These are phyloP conservation scores for Arxiozyma bovina DNA, from an alignment of 1,139 yeast species.

Conservation along the genomic window DNA sequence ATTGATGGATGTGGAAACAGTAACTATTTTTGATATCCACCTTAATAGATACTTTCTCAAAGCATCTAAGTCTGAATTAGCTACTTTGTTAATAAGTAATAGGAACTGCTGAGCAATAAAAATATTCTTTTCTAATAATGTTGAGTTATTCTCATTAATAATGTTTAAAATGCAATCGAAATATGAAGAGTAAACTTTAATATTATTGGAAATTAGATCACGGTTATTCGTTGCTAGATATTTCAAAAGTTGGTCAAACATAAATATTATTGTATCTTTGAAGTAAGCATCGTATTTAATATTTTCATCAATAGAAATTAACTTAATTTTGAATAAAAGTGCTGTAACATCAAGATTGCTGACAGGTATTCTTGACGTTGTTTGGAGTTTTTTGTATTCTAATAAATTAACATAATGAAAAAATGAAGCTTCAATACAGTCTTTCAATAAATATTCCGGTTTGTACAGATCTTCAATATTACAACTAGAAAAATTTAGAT, in stretches of 20 bases:
- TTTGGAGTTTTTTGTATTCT: constrained; percentile 17
- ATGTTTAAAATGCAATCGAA: constrained; percentile 2
- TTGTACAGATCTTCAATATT: constrained; percentile 13
- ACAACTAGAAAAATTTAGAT: constrained; percentile 17
- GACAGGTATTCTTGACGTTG: constrained; percentile 33
- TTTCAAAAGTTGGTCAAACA: constrained; percentile 11
- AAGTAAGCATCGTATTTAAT: constrained; percentile 12
- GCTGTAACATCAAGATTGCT: constrained; percentile 43
- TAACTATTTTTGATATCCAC: neutral
- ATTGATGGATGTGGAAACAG: neutral
- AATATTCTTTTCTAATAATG: neutral
- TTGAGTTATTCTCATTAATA: neutral
- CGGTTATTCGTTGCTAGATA: constrained; percentile 7
- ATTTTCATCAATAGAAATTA: constrained; percentile 25
- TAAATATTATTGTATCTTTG: constrained; percentile 5
- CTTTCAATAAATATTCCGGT: constrained; percentile 9
- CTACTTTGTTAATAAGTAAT: neutral
- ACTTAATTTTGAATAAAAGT: constrained; percentile 34
- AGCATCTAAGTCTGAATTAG: neutral
- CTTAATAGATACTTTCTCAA: neutral
- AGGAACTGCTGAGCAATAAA: constrained; percentile 4
- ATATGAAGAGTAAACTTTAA: constrained; percentile 4
- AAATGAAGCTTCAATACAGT: constrained; percentile 18
- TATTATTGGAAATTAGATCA: constrained; percentile 3
- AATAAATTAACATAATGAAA: constrained; percentile 26